These are phyloP conservation scores for Trichoderma lentiforme DNA, from an alignment of 2,329 filamentous ascomycete genomes.

Conservation along the genomic window DNA sequence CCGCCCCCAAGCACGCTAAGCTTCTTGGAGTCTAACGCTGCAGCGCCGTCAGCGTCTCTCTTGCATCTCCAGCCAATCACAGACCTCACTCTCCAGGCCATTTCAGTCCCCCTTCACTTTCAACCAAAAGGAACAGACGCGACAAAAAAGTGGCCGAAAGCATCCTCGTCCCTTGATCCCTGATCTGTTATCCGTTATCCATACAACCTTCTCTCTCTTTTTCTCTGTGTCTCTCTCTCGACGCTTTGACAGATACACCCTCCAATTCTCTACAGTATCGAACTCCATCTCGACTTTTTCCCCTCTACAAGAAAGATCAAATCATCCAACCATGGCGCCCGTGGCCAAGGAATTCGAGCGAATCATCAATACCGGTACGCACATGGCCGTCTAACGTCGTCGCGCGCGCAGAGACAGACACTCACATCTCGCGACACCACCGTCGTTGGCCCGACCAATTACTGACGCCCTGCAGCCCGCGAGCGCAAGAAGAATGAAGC, in stretches of 20 bases:
- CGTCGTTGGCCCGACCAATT: conserved; percentile 9
- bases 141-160: background rate
- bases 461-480: conserved; percentile 45
- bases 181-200: background rate
- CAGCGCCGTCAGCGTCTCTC: background rate
- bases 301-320: background rate
- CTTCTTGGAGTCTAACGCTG: background rate
- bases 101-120: background rate
- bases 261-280: background rate
- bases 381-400: background rate
- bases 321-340: conserved; percentile 36
- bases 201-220: background rate
- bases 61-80: conserved; percentile 1
- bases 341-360: conserved; percentile 51
- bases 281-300: background rate
- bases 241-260: background rate
- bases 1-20: background rate
- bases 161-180: background rate
- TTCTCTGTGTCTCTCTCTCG: background rate
- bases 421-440: conserved; percentile 50
- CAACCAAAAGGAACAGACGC: background rate
- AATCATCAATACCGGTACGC: conserved; percentile 52
- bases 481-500: conserved; percentile 68
- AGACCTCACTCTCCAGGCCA: background rate
- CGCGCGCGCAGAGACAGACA: background rate